These are phyloP conservation scores for Candida rishiriensis DNA, from an alignment of 805 yeast species.

Conservation along the genomic window DNA sequence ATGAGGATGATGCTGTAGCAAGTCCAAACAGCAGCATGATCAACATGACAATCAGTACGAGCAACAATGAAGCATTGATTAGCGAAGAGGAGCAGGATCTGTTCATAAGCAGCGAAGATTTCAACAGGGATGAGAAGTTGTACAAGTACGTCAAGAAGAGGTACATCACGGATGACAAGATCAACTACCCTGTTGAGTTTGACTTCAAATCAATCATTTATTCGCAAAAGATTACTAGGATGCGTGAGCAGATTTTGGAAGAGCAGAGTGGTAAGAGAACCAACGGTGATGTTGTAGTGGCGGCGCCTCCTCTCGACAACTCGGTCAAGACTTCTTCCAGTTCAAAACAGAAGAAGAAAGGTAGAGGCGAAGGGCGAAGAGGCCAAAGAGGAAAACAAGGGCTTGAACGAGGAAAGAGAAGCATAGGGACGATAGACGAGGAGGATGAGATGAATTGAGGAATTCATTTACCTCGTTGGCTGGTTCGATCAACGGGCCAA, in stretches of 20 bases:
- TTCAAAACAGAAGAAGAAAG: background rate
- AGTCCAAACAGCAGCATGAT: background rate
- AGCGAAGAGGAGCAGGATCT: background rate
- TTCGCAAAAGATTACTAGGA: constrained; percentile 13
- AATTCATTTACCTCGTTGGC: no score
- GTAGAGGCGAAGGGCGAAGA: background rate
- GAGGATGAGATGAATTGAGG: background rate
- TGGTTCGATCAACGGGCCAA: no score
- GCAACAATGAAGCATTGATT: background rate
- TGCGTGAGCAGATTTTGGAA: constrained; percentile 10
- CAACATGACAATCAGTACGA: background rate
- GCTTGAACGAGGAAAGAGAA: background rate
- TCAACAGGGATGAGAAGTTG: constrained; percentile 31
- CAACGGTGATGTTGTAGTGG: background rate
- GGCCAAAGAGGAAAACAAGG: background rate
- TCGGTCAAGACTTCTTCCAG: background rate
- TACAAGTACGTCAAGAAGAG: constrained; percentile 32
- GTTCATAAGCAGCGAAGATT: constrained; percentile 20
- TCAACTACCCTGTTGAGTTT: constrained; percentile 38
- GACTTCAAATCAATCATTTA: constrained; percentile 17
- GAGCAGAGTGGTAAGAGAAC: background rate
- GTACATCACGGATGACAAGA: constrained; percentile 32
- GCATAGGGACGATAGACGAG: background rate
- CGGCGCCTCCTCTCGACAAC: background rate
- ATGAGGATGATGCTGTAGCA: background rate